Percentiles rank a stretch among this genome's conserved stretches.
phyloP scores from a whole-genome alignment of 2,329 filamentous ascomycete species.

The Xylariaceae sp. region DNA sequence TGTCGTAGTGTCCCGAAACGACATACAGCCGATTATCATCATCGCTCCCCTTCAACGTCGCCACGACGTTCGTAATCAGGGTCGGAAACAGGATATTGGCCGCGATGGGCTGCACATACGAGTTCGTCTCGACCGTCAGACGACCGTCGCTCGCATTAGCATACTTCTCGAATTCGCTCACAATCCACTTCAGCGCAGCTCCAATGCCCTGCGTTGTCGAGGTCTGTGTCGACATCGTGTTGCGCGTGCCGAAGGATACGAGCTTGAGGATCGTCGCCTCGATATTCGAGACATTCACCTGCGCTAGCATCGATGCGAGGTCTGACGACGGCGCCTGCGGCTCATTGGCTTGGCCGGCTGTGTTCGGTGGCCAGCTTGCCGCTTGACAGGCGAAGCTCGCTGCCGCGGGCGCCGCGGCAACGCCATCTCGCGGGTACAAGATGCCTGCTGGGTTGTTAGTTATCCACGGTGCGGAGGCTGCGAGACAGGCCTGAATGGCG shows the following conservation, averaged over 20 bases:
- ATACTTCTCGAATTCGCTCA: constrained; percentile 44
- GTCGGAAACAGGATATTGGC: constrained; percentile 46
- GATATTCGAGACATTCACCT: constrained; percentile 40
- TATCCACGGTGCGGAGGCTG: constrained; percentile 14
- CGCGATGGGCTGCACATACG: constrained; percentile 46
- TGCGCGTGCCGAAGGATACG: constrained; percentile 53
- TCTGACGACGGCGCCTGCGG: constrained; percentile 26
- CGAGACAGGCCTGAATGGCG: constrained; percentile 15
- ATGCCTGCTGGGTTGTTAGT: constrained; percentile 21
- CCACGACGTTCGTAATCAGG: constrained; percentile 50
- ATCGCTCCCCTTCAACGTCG: constrained; percentile 46
- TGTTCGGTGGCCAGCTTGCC: constrained; percentile 29
- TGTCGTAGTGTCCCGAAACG: constrained; percentile 54
- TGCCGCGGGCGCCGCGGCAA: constrained; percentile 1
- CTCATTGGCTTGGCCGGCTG: constrained; percentile 23
- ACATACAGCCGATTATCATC: constrained; percentile 47
- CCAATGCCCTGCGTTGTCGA: constrained; percentile 50
- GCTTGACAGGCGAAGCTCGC: constrained; percentile 24
- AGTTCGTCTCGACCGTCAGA: constrained; percentile 47
- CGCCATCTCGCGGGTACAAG: constrained; percentile 9
- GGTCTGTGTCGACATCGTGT: constrained; percentile 52
- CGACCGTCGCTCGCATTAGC: constrained; percentile 45
- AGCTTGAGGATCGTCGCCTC: constrained; percentile 49
- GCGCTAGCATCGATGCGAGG: constrained; percentile 27
- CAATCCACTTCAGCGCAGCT: constrained; percentile 55